These are phyloP conservation scores for Apiotrichum gracile DNA, from an alignment of 1,284 basidiomycete species.

Conservation along the genomic window DNA sequence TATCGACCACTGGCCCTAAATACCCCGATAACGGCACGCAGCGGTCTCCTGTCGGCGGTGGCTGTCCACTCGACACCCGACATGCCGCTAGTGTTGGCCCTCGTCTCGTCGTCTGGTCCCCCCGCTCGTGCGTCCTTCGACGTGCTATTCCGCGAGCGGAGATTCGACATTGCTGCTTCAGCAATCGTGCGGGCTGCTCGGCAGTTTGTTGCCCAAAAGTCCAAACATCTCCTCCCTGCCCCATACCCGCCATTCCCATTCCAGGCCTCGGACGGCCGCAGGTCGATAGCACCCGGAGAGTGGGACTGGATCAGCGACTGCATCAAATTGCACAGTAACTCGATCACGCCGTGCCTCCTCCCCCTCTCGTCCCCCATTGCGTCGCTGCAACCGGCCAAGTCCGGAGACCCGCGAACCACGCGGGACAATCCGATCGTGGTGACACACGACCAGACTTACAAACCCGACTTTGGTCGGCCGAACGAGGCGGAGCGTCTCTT, in stretches of 20 bases:
- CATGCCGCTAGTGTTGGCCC: constrained; percentile 3
- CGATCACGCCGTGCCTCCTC: background rate
- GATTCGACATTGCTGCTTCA: constrained; percentile 1
- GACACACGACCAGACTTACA: background rate
- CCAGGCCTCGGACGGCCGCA: background rate
- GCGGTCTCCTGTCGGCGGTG: background rate
- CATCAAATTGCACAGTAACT: background rate
- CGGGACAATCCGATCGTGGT: background rate
- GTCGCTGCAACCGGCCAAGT: background rate
- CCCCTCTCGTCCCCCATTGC: background rate
- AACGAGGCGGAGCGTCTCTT: background rate
- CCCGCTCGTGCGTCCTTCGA: background rate
- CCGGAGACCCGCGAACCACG: background rate
- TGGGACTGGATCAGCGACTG: background rate
- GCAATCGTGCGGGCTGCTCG: constrained; percentile 4
- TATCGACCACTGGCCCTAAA: background rate
- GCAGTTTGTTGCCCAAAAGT: background rate
- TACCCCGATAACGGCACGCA: background rate
- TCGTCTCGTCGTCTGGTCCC: background rate
- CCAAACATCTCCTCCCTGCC: background rate
- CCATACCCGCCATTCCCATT: background rate
- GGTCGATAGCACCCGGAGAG: background rate
- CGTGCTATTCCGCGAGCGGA: background rate
- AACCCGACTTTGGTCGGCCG: background rate
- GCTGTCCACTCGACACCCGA: background rate